A percentile compares a stretch with the other conserved stretches of the same genome.
Conservation (phyloP, 2,329 filamentous ascomycete genomes). For the Pleurostoma richardsiae region DNA sequence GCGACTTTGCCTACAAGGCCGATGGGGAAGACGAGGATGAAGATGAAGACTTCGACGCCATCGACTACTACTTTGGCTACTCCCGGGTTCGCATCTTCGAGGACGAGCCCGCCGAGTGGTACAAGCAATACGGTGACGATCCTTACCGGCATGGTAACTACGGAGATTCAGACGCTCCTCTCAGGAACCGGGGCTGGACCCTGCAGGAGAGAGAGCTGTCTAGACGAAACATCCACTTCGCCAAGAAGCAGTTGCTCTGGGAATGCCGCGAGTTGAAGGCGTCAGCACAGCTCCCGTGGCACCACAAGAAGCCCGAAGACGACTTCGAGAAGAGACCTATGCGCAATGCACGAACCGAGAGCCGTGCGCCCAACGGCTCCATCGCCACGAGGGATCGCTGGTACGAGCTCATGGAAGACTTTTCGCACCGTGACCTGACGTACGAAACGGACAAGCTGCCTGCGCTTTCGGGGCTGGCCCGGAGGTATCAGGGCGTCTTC, state of each 20-base stretch:
- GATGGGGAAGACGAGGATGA: too few species aligned
- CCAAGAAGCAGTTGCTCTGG: constrained; percentile 5
- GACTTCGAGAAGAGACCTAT: too few species aligned
- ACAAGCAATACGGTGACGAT: neutral
- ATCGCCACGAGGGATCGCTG: neutral
- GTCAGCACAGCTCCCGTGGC: neutral
- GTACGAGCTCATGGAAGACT: constrained; percentile 4
- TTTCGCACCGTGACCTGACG: constrained; percentile 2
- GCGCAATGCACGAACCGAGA: too few species aligned
- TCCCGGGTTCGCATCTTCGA: neutral
- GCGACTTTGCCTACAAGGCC: too few species aligned
- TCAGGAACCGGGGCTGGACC: constrained; percentile 8
- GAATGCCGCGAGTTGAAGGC: constrained; percentile 5
- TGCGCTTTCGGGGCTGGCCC: constrained; percentile 2
- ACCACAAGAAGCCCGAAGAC: neutral
- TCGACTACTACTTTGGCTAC: neutral
- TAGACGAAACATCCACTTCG: constrained; percentile 7
- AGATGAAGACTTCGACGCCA: too few species aligned
- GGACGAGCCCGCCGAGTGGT: neutral
- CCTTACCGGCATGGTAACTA: neutral
- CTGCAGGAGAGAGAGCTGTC: constrained; percentile 9
- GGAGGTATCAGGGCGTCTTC: neutral
- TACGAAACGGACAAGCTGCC: constrained; percentile 1
- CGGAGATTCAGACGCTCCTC: neutral
- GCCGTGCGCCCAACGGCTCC: too few species aligned